These are phyloP conservation scores for Rheum nobile DNA, from an alignment of 148 eudicot genomes.

Conservation along the genomic window DNA sequence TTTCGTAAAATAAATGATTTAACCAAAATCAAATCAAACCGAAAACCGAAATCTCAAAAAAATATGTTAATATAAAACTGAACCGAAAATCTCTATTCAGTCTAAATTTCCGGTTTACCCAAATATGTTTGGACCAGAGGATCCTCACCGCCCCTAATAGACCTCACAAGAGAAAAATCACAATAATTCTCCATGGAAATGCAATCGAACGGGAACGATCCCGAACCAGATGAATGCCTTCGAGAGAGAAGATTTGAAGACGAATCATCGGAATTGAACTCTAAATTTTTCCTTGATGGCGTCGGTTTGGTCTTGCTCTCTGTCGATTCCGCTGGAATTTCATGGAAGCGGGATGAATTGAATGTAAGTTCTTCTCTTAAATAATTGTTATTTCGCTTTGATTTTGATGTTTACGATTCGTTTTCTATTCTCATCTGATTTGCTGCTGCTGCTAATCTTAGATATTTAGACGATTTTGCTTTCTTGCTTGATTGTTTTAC, in stretches of 20 bases:
- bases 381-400: too few species aligned
- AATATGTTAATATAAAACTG: too few species aligned
- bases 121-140: neutral
- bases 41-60: too few species aligned
- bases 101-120: too few species aligned
- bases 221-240: neutral
- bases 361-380: slow-evolving; percentile 25
- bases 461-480: neutral
- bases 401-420: neutral
- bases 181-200: neutral
- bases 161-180: neutral
- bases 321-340: slow-evolving; percentile 35
- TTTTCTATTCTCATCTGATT: neutral
- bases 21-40: too few species aligned
- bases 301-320: slow-evolving; percentile 51
- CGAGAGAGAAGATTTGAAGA: slow-evolving; percentile 12
- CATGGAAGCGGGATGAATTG: slow-evolving; percentile 37
- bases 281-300: slow-evolving; percentile 40
- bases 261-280: slow-evolving; percentile 21
- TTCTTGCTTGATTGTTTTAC: neutral
- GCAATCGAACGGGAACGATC: neutral
- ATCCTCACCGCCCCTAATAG: too few species aligned
- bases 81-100: too few species aligned
- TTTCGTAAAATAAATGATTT: too few species aligned
- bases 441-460: neutral